phyloP scores from a whole-genome alignment of 176 grass and related monocot species.

The Bonia amplexicaulis region DNA sequence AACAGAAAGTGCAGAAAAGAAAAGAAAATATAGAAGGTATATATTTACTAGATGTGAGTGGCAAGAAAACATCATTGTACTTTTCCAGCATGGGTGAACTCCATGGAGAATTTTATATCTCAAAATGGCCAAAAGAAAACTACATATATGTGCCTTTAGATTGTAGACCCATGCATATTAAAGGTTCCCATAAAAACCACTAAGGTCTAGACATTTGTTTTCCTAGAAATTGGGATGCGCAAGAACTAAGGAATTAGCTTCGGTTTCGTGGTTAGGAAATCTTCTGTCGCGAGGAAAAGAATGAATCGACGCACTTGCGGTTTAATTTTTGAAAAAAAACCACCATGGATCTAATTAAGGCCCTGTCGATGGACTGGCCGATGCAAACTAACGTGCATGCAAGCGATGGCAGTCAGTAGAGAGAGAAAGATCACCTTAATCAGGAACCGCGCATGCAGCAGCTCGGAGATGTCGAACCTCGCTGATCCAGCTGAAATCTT shows the following conservation, averaged over 20 bases:
- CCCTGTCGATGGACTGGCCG: background rate
- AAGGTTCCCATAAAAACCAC: background rate
- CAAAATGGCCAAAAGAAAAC: background rate
- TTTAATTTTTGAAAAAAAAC: background rate
- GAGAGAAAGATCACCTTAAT: constrained; percentile 26
- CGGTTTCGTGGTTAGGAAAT: background rate
- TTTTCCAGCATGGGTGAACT: constrained; percentile 28
- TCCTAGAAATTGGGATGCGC: background rate
- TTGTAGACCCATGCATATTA: constrained; percentile 11
- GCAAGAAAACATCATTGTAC: constrained; percentile 12
- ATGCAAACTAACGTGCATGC: constrained; percentile 19
- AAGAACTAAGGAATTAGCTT: background rate
- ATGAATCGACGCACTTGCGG: background rate
- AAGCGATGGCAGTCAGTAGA: background rate
- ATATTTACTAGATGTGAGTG: constrained; percentile 14
- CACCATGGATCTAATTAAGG: background rate
- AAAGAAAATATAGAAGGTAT: background rate
- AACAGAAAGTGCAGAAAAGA: background rate
- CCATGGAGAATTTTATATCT: background rate
- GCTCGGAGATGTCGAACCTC: background rate
- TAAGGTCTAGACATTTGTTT: background rate
- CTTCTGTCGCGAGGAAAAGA: background rate
- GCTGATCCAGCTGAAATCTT: background rate
- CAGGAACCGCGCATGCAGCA: background rate
- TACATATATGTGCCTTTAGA: background rate